Evolutionary conservation across 345 rosid species (phyloP), one percentile per base, ranked within the genome.

Genomic region (Populus tremula): DNA sequence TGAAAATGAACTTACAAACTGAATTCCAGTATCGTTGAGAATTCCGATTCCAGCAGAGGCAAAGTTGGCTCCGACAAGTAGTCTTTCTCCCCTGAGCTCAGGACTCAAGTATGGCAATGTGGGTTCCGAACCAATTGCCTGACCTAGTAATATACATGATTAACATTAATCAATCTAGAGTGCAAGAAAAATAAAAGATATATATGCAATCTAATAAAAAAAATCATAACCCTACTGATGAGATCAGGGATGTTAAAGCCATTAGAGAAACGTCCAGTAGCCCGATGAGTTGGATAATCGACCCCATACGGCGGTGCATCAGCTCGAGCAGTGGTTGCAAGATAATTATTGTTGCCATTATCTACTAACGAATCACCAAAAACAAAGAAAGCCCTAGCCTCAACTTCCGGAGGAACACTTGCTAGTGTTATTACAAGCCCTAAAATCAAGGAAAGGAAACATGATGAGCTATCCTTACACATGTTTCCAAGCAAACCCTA

Each of bases 31-130:
- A 80, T 95, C 99, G 77, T 93, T 91, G 73, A 93, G 93, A 69
- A 95, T 85, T 64, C 99, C 99, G 18, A 95, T 89, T 33, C 99
- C 99, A 41, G 99, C 98, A 2, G 99, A 95, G 66, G 99, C 99
- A 45, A 95, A 95, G 67, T 95, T 95, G 70, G 99, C 99, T 20
- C 99, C 97, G 4, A 88, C 74, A 63, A 93, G 89, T 29, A 95
- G 88, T 70, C 18, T 91, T 33, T 88, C 73, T 18, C 93, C 94
- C 10, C 11, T 75, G 65, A 95, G 89, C 75, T 86, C 74, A 7
- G 98, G 97, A 71, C 90, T 91, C 54, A 95, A 77, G 81, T 95
- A 95, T 1, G 99, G 99, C 85, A 93, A 80, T 76, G 91, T 83
- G 59, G 95, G 49, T 47, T 83, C 91, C 20, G 92, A 81, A 1